Conservation (phyloP, 805 yeast genomes). For the Saturnispora halmiae region DNA sequence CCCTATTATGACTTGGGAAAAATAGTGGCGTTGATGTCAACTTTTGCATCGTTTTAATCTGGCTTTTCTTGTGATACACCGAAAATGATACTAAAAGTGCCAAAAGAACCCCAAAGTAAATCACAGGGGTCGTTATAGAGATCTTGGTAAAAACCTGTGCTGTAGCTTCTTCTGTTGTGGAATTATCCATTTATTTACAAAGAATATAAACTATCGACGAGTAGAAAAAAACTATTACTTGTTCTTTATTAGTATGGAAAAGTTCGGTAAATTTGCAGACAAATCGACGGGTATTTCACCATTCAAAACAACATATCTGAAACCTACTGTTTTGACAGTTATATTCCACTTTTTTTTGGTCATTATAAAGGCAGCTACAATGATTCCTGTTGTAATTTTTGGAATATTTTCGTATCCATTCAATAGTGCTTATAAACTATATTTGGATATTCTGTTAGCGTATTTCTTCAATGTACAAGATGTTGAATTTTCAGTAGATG, state of each 20-base stretch:
- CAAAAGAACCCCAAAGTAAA: constrained; percentile 63
- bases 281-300: constrained; percentile 93
- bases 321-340: constrained; percentile 14
- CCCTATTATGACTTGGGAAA: constrained; percentile 7
- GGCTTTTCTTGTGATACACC: constrained; percentile 42
- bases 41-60: constrained; percentile 9
- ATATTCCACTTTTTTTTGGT: constrained; percentile 9
- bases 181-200: constrained; percentile 1
- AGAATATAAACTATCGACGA: background rate
- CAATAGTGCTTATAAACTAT: constrained; percentile 9
- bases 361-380: constrained; percentile 13
- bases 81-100: constrained; percentile 63
- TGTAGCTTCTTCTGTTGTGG: constrained; percentile 8
- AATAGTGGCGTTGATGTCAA: constrained; percentile 13
- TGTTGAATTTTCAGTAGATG: constrained; percentile 34
- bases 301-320: constrained; percentile 48
- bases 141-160: constrained; percentile 24
- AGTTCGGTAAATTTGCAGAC: constrained; percentile 77
- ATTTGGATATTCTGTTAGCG: constrained; percentile 19
- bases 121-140: constrained; percentile 62
- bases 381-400: constrained; percentile 21
- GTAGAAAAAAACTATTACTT: background rate
- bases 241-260: constrained; percentile 46
- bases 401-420: constrained; percentile 14
- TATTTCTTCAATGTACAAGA: constrained; percentile 29